Conservation (phyloP, 2,329 filamentous ascomycete genomes). For the Epichloe festucae region DNA sequence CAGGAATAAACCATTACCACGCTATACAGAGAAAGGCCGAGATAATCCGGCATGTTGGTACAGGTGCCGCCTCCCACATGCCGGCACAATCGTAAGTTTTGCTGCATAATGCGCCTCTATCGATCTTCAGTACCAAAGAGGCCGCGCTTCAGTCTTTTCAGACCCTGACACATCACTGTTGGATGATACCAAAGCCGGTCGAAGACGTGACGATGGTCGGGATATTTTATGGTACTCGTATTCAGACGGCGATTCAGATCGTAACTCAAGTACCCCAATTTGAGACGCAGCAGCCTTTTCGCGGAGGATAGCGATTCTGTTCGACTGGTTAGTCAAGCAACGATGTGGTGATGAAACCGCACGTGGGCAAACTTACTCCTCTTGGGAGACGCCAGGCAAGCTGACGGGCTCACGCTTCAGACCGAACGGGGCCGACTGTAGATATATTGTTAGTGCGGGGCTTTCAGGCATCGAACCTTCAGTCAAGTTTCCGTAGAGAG, state of each 20-base stretch:
- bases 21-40: background rate
- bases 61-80: background rate
- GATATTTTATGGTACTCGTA: constrained; percentile 6
- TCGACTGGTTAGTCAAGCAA: background rate
- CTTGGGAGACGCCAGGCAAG: constrained; percentile 42
- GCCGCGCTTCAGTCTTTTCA: background rate
- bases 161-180: background rate
- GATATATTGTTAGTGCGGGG: background rate
- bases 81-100: background rate
- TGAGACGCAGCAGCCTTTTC: constrained; percentile 38
- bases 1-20: background rate
- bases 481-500: background rate
- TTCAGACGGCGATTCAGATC: constrained; percentile 3
- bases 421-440: constrained; percentile 45
- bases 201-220: constrained; percentile 5
- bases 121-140: background rate
- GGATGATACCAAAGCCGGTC: background rate
- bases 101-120: background rate
- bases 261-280: constrained; percentile 29
- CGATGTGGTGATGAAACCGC: background rate
- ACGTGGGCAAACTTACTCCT: constrained; percentile 35
- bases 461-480: background rate
- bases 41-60: background rate
- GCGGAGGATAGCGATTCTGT: constrained; percentile 35
- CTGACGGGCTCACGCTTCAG: constrained; percentile 40